These are phyloP conservation scores for Pestalotiopsis sp. DNA, from an alignment of 2,329 filamentous ascomycete species.

Conservation along the genomic window DNA sequence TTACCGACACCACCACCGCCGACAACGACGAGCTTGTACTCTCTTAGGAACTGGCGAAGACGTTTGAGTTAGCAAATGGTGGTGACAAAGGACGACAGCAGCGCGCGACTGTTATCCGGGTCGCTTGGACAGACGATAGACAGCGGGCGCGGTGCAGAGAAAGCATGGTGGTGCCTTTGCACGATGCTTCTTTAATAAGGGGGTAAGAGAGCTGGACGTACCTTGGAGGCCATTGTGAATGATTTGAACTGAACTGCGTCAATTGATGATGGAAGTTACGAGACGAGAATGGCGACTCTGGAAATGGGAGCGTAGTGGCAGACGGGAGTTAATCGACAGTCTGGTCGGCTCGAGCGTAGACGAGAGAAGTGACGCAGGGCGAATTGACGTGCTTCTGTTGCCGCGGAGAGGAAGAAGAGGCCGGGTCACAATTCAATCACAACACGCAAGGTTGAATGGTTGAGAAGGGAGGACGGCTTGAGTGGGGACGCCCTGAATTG, in stretches of 20 bases:
- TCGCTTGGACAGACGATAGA: neutral
- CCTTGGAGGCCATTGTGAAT: conserved; percentile 13
- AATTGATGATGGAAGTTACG: neutral
- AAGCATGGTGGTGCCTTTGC: neutral
- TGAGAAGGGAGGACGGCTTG: neutral
- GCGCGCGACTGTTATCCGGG: neutral
- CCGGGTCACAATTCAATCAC: conserved; percentile 6
- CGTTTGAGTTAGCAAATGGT: conserved; percentile 18
- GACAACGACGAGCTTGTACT: conserved; percentile 96
- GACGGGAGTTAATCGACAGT: neutral
- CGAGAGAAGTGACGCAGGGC: neutral
- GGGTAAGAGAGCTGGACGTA: neutral
- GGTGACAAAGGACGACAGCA: neutral
- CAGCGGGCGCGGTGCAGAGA: neutral
- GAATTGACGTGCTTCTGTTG: conserved; percentile 5
- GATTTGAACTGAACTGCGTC: neutral
- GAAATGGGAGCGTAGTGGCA: neutral
- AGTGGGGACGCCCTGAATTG: neutral
- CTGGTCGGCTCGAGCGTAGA: neutral
- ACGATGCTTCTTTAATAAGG: neutral
- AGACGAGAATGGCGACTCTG: neutral
- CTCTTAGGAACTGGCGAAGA: conserved; percentile 69
- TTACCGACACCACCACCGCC: conserved; percentile 98
- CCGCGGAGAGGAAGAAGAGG: neutral
- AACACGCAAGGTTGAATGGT: neutral